Evolutionary conservation across 2,329 filamentous ascomycete genomes (phyloP).

Genomic region (Orbilia javanica): DNA sequence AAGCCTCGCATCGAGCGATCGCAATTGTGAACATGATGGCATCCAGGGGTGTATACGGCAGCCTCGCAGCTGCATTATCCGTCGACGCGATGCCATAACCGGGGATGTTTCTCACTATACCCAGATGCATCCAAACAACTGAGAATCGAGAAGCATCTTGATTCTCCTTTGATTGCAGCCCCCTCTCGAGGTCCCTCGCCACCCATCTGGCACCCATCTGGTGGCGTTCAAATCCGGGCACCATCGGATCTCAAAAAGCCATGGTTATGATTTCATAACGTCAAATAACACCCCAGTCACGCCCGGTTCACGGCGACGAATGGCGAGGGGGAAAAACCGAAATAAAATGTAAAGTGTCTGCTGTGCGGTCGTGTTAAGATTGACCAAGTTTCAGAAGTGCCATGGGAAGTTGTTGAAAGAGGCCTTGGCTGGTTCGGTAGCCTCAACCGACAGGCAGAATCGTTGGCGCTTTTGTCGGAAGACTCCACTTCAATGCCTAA

Average conservation of each 20-base stretch:
- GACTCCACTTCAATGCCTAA: neutral
- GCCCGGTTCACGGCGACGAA: slow-evolving; percentile 8
- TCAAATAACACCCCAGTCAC: slow-evolving; percentile 3
- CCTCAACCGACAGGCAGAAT: slow-evolving; percentile 35
- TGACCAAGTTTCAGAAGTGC: slow-evolving; percentile 38
- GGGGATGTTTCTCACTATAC: slow-evolving; percentile 1
- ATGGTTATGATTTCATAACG: slow-evolving; percentile 1
- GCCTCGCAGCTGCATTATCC: neutral
- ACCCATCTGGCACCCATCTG: slow-evolving; percentile 24
- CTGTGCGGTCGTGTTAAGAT: slow-evolving; percentile 31
- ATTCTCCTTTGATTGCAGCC: neutral
- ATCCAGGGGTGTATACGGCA: neutral
- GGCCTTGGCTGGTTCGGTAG: slow-evolving; percentile 24
- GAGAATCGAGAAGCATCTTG: neutral
- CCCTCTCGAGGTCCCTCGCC: neutral
- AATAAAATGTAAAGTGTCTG: neutral
- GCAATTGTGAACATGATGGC: slow-evolving; percentile 32
- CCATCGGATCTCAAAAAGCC: slow-evolving; percentile 2
- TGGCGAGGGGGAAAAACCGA: neutral
- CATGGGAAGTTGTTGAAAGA: slow-evolving; percentile 25
- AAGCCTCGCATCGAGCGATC: slow-evolving; percentile 45
- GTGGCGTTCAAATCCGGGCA: neutral
- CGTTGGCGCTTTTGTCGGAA: slow-evolving; percentile 21
- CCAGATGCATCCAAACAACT: slow-evolving; percentile 9
- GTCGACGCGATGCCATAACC: neutral